phyloP scores from a whole-genome alignment of 164 flowering plant genomes.

The Magnolia changhungtana region DNA sequence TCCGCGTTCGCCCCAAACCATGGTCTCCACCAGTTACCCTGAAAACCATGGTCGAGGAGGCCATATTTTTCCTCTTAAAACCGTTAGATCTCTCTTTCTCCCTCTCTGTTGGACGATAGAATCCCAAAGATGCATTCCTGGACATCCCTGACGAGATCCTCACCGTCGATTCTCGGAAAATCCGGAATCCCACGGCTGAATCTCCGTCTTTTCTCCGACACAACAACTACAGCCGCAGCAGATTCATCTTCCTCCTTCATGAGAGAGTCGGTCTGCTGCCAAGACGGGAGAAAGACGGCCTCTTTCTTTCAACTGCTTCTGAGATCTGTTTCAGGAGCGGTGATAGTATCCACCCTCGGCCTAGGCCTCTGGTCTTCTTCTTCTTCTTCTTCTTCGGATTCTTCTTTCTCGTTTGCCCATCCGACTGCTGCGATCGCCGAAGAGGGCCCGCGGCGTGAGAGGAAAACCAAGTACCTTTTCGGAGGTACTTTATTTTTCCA shows the following conservation, averaged over 20 bases:
- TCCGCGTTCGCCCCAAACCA: too few relatives aligned
- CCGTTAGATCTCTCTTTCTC: too few relatives aligned
- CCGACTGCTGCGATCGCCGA: background rate
- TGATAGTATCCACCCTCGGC: slow-evolving; percentile 32
- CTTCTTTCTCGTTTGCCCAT: slow-evolving; percentile 3
- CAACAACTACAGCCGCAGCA: slow-evolving; percentile 9
- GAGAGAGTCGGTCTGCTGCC: background rate
- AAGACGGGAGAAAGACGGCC: background rate
- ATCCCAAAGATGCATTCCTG: slow-evolving; percentile 19
- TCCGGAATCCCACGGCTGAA: slow-evolving; percentile 19
- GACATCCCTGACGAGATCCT: slow-evolving; percentile 25
- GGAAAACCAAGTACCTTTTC: slow-evolving; percentile 12
- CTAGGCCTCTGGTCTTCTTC: slow-evolving; percentile 19
- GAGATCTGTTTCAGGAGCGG: slow-evolving; percentile 23
- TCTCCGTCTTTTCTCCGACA: slow-evolving; percentile 21
- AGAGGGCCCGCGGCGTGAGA: background rate
- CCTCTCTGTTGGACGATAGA: background rate
- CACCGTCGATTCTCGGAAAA: slow-evolving; percentile 19
- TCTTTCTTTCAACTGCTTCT: slow-evolving; percentile 12
- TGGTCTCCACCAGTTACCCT: too few relatives aligned
- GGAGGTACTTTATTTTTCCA: slow-evolving; percentile 6
- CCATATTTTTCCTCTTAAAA: too few relatives aligned
- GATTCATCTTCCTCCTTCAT: background rate
- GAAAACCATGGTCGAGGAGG: too few relatives aligned
- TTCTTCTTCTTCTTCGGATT: slow-evolving; percentile 1